Base-by-base conservation (phyloP, 768 basidiomycete species). In the Psilocybe sp. region DNA sequence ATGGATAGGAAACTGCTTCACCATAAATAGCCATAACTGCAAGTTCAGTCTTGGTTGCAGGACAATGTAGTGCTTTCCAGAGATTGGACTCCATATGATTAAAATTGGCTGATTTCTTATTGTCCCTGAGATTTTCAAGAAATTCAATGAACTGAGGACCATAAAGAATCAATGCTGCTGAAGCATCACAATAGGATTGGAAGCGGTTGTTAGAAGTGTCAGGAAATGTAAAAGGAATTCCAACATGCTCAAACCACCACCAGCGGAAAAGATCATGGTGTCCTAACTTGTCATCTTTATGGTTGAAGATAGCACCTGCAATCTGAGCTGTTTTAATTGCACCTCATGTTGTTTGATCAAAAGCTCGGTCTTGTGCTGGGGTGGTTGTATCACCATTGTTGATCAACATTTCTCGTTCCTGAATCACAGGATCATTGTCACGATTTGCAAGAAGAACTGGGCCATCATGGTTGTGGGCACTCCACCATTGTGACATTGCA, bases 11-110 rank as follows among this genome's bases (percentile, higher is more conserved):
- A n/a, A n/a, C n/a, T n/a, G n/a, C n/a, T n/a, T n/a, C n/a, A n/a
- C n/a, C n/a, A n/a, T n/a, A n/a, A n/a, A n/a, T n/a, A n/a, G n/a
- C n/a, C n/a, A n/a, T n/a, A n/a, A n/a, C n/a, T n/a, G n/a, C n/a
- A 9, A 72, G 55, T 42, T 71, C 69, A 1, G 64, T 60, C 12
- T 56, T 49, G 14, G 67, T 72, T 23, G 58, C 32, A 14, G 28
- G 45, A 46, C 64, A 58, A 7, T 61, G 35, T 4, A 71, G 58
- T 2, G 56, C 65, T 64, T 54, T 20, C 39, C 62, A 13, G 52
- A 63, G 0, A 44, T 46, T 14, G 32, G 49, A 1, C 47, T 56
- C 55, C 7, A 56, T 51, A 50, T 75, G 72, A 42, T 59, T 64
- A 40, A 64, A 55, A 0, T 3, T 37, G 2, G 39, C 12, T 8